These are phyloP conservation scores for Backusella morwellensis DNA, from an alignment of 192 early-diverging fungal genomes.

Conservation along the genomic window DNA sequence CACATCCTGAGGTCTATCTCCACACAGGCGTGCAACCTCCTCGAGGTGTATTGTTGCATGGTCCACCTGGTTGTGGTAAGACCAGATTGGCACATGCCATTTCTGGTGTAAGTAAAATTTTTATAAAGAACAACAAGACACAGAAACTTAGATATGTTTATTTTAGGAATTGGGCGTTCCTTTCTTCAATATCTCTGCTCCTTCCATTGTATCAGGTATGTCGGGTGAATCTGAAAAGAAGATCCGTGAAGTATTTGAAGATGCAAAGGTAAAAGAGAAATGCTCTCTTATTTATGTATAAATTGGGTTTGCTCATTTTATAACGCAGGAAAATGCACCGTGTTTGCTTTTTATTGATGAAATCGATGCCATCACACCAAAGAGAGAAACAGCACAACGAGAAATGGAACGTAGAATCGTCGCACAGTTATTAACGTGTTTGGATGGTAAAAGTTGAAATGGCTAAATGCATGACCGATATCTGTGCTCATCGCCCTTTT, in stretches of 20 bases:
- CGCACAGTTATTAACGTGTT: slow-evolving; percentile 95
- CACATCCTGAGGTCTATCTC: slow-evolving; percentile 88
- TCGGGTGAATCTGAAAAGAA: slow-evolving; percentile 99
- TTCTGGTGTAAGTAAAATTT: slow-evolving; percentile 62
- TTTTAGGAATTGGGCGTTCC: slow-evolving; percentile 80
- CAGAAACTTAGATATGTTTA: not conserved
- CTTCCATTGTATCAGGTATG: slow-evolving; percentile 95
- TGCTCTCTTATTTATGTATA: too few relatives aligned
- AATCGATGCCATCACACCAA: slow-evolving; percentile 98
- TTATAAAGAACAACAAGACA: not conserved
- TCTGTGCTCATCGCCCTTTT: too few relatives aligned
- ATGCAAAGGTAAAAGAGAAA: slow-evolving; percentile 64
- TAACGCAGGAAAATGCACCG: slow-evolving; percentile 26
- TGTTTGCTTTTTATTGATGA: slow-evolving; percentile 97
- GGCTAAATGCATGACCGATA: not conserved
- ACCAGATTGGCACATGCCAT: slow-evolving; percentile 95
- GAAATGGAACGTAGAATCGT: slow-evolving; percentile 99
- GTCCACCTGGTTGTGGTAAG: slow-evolving; percentile 97
- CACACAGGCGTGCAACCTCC: slow-evolving; percentile 95
- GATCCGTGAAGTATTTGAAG: slow-evolving; percentile 96
- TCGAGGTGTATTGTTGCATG: slow-evolving; percentile 90
- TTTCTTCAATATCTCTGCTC: slow-evolving; percentile 91
- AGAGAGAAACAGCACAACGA: slow-evolving; percentile 97
- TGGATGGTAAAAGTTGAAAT: slow-evolving; percentile 79
- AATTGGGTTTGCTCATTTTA: not conserved